Evolutionary conservation across 164 flowering plant genomes (phyloP), one percentile per base, ranked within the genome.

Genomic region (Magnolia changhungtana): DNA sequence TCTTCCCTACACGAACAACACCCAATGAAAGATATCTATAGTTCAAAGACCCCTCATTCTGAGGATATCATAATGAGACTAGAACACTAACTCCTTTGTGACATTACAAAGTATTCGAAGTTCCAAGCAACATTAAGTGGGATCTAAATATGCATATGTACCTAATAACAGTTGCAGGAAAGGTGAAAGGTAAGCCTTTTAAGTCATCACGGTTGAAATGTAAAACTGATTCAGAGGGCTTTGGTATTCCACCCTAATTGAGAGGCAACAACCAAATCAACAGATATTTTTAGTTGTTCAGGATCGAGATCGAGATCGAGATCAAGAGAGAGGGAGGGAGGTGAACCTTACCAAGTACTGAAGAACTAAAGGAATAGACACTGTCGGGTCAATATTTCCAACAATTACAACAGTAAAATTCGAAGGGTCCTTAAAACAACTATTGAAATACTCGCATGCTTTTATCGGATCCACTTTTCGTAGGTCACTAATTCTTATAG

Each of bases 351-450:
- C 98, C 91, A 95, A 79, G 78, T 93, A 95, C 80, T 95, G 93
- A 86, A 90, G 80, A 78, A 95, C 86, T 73, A 93, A 73, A 75
- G 97, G 98, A 73, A 82, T 78, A 75, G 98, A 92, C 73, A 85
- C 79, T 21, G 77, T 72, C 31, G 97, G 92, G 78, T 92, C 89
- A 73, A 95, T 86, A 81, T 91, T 95, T 76, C 98, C 98, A 82
- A 93, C 98, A 83, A 95, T 88, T 75, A 90, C 97, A 70, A 92
- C 88, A 6, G 97, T 90, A 76, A 95, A 95, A 29, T 90, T 91
- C 64, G 98, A 93, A 20, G 98, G 98, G 80, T 95, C 98, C 83
- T 87, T 92, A 71, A 93, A 95, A 82, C 98, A 95, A 50, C 81
- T 87, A 83, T 84, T 92, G 82, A 93, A 95, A 83, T 92, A 95